A percentile compares a stretch with the other conserved stretches of the same genome.
Conservation (phyloP, 441 rosid genomes). For the Aleurites moluccanus region DNA sequence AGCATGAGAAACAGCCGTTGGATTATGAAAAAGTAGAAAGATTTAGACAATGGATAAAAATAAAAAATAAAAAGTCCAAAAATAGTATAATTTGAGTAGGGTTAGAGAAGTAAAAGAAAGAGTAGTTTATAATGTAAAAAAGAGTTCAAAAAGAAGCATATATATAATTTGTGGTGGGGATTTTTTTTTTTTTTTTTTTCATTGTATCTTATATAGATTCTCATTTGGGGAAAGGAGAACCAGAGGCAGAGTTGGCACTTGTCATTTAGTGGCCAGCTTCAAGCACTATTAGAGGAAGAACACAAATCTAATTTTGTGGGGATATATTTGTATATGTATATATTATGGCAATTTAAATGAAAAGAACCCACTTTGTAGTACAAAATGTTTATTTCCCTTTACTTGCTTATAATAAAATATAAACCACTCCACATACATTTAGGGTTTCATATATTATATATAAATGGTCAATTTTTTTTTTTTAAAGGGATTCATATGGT, state of each 20-base stretch:
- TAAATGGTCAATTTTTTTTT: background rate
- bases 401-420: background rate
- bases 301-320: background rate
- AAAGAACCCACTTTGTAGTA: background rate
- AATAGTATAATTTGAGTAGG: constrained; percentile 22
- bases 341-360: background rate
- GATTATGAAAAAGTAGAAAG: constrained; percentile 25
- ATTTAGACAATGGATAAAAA: no score
- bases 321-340: background rate
- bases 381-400: background rate
- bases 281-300: background rate
- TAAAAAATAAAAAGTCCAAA: background rate
- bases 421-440: background rate
- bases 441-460: constrained; percentile 9
- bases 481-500: background rate
- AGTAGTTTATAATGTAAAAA: background rate
- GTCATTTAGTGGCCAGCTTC: background rate
- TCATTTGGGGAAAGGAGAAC: background rate
- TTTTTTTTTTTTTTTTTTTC: background rate
- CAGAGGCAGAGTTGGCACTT: background rate
- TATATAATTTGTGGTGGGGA: background rate
- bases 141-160: no score
- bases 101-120: constrained; percentile 8
- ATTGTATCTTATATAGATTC: background rate
- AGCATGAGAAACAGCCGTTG: constrained; percentile 29